Percentiles rank a stretch among this genome's conserved stretches.
phyloP scores from a whole-genome alignment of 352 stramenopile genomes.

The Pythium rishiriense region DNA sequence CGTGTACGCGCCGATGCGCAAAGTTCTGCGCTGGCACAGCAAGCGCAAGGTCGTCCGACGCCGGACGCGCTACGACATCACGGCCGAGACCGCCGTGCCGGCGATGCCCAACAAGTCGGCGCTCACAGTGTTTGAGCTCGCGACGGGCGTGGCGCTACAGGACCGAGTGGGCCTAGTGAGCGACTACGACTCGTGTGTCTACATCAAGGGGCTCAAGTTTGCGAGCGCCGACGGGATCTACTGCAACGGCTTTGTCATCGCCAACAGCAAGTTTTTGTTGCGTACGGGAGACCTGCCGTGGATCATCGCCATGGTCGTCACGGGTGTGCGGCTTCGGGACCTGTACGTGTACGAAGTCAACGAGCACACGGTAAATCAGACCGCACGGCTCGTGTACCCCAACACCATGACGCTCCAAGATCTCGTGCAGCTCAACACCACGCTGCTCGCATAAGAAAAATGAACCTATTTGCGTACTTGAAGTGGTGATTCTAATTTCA shows the following conservation, averaged over 20 bases:
- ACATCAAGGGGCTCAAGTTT: slow-evolving; percentile 29
- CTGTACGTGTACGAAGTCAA: slow-evolving; percentile 38
- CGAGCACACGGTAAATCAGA: slow-evolving; percentile 35
- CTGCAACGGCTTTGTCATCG: slow-evolving; percentile 62
- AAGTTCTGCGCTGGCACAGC: background rate
- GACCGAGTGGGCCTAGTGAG: slow-evolving; percentile 27
- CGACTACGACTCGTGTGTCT: slow-evolving; percentile 43
- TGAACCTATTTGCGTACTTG: slow-evolving; percentile 18
- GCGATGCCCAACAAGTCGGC: background rate
- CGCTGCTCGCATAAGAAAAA: slow-evolving; percentile 19
- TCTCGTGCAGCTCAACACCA: slow-evolving; percentile 31
- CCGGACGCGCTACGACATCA: background rate
- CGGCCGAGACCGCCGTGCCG: background rate
- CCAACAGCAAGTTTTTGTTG: slow-evolving; percentile 26
- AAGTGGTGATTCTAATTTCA: background rate
- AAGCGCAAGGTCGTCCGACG: no score
- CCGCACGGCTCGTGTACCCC: slow-evolving; percentile 45
- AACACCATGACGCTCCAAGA: slow-evolving; percentile 41
- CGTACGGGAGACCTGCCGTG: background rate
- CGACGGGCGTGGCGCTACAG: slow-evolving; percentile 8
- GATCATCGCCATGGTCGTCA: slow-evolving; percentile 14
- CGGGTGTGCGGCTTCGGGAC: slow-evolving; percentile 30
- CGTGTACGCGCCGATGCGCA: slow-evolving; percentile 3
- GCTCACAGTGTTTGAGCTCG: slow-evolving; percentile 8
- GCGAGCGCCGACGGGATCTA: slow-evolving; percentile 50